Evolutionary conservation across 2,329 filamentous ascomycete genomes (phyloP).

Genomic region (Phaeosphaeria sp.): DNA sequence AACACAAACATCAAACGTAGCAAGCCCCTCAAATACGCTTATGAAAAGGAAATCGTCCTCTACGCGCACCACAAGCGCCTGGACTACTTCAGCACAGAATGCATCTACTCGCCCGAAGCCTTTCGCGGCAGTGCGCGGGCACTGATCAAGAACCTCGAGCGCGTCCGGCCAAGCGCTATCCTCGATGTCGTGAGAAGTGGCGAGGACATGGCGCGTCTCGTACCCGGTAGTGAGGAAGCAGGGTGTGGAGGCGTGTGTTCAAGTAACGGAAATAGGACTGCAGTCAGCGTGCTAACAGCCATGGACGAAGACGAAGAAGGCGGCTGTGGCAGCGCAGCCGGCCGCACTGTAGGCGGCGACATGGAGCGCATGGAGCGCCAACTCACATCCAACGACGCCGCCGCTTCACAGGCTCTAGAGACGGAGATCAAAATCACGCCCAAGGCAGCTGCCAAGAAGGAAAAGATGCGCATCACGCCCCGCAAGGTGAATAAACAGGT

Average conservation of each 20-base stretch:
- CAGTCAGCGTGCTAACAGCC: constrained; percentile 44
- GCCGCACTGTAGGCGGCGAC: constrained; percentile 71
- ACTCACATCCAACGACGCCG: constrained; percentile 69
- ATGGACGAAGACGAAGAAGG: constrained; percentile 70
- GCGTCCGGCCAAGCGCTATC: constrained; percentile 90
- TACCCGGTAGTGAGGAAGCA: constrained; percentile 62
- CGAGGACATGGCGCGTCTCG: constrained; percentile 93
- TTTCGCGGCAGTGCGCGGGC: constrained; percentile 91
- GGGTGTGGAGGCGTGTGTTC: constrained; percentile 39
- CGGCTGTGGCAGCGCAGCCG: constrained; percentile 77
- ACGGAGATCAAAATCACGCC: constrained; percentile 64
- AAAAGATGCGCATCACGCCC: constrained; percentile 25
- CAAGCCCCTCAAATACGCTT: constrained; percentile 97
- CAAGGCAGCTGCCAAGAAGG: constrained; percentile 20
- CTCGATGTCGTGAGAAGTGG: constrained; percentile 93
- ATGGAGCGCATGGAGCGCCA: constrained; percentile 83
- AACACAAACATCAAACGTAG: constrained; percentile 89
- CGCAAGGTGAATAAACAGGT: constrained; percentile 64
- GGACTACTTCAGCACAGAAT: constrained; percentile 98
- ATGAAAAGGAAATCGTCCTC: constrained; percentile 98
- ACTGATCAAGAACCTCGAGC: constrained; percentile 93
- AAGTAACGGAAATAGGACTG: constrained; percentile 15
- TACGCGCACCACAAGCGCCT: constrained; percentile 97
- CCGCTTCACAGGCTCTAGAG: constrained; percentile 64
- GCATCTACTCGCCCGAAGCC: constrained; percentile 96